Conservation (phyloP, 2,329 filamentous ascomycete genomes). For the Trichoderma simmonsii region DNA sequence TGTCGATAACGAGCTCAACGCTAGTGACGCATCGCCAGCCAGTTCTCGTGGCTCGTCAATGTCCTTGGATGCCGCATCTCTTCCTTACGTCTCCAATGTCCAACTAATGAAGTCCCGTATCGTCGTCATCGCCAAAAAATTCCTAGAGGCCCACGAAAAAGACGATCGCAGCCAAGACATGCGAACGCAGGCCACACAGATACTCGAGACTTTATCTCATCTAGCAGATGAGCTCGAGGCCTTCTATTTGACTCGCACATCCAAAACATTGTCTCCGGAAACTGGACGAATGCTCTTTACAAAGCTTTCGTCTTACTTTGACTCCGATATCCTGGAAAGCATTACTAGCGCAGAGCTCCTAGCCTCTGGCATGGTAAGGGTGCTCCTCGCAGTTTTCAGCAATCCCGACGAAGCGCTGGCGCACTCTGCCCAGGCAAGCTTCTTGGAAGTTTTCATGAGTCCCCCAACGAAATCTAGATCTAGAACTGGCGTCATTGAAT, state of each 20-base stretch:
- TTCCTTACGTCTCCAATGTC: slow-evolving; percentile 45
- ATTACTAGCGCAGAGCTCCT: slow-evolving; percentile 94
- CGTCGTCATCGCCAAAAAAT: slow-evolving; percentile 72
- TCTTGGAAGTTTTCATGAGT: slow-evolving; percentile 91
- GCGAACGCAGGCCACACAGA: slow-evolving; percentile 74
- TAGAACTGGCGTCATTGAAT: slow-evolving; percentile 62
- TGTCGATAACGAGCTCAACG: slow-evolving; percentile 48
- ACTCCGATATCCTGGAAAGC: slow-evolving; percentile 82
- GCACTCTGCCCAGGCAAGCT: slow-evolving; percentile 71
- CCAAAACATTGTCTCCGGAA: slow-evolving; percentile 42
- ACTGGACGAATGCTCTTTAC: slow-evolving; percentile 67
- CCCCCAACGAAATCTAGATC: slow-evolving; percentile 62
- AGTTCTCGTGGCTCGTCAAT: slow-evolving; percentile 66
- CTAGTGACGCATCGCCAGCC: slow-evolving; percentile 61
- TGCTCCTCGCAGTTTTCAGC: slow-evolving; percentile 78
- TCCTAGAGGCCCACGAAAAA: slow-evolving; percentile 78
- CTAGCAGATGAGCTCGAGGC: slow-evolving; percentile 69
- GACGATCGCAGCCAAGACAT: slow-evolving; percentile 68
- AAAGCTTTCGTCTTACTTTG: slow-evolving; percentile 77
- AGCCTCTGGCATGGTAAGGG: slow-evolving; percentile 82
- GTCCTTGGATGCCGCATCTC: slow-evolving; percentile 56
- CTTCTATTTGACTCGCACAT: slow-evolving; percentile 61
- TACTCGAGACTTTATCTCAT: slow-evolving; percentile 67
- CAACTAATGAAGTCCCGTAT: slow-evolving; percentile 65
- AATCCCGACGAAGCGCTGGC: slow-evolving; percentile 61